Evolutionary conservation across 1,139 yeast species (phyloP).

Genomic region (Pichia cactophila): DNA sequence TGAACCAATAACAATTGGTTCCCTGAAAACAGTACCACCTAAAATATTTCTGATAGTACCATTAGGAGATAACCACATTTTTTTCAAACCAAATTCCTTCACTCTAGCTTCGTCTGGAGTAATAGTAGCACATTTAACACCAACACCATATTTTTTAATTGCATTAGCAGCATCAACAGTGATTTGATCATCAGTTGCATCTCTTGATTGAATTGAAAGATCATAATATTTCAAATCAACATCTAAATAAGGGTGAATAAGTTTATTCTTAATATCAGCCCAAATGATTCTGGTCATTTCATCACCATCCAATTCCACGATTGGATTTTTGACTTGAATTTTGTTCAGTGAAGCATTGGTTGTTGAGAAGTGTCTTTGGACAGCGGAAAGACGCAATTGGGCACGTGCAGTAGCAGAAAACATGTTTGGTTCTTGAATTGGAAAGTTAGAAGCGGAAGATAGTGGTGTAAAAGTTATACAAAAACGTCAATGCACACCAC

Average conservation of each 20-base stretch:
- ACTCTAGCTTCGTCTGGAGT: slow-evolving; percentile 98
- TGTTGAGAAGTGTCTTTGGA: slow-evolving; percentile 13
- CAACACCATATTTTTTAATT: slow-evolving; percentile 80
- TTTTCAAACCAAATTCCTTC: slow-evolving; percentile 77
- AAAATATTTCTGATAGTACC: slow-evolving; percentile 92
- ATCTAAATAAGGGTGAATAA: slow-evolving; percentile 78
- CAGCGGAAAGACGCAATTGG: slow-evolving; percentile 8
- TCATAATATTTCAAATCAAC: slow-evolving; percentile 89
- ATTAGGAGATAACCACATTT: slow-evolving; percentile 97
- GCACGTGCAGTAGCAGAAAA: slow-evolving; percentile 10
- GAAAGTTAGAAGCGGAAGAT: background rate
- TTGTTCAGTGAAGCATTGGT: slow-evolving; percentile 29
- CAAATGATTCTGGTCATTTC: slow-evolving; percentile 93
- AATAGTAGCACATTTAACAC: slow-evolving; percentile 94
- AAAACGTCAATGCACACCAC: too few species aligned
- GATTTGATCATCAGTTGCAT: slow-evolving; percentile 78
- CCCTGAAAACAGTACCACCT: slow-evolving; percentile 96
- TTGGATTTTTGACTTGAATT: slow-evolving; percentile 77
- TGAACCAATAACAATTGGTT: slow-evolving; percentile 76
- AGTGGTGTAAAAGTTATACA: background rate
- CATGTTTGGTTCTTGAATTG: background rate
- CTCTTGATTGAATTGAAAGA: slow-evolving; percentile 78
- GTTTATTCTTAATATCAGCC: slow-evolving; percentile 74
- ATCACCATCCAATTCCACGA: slow-evolving; percentile 95
- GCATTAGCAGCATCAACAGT: slow-evolving; percentile 90